Conservation (phyloP, 2,329 filamentous ascomycete species). For the Neofusicoccum sp. region DNA sequence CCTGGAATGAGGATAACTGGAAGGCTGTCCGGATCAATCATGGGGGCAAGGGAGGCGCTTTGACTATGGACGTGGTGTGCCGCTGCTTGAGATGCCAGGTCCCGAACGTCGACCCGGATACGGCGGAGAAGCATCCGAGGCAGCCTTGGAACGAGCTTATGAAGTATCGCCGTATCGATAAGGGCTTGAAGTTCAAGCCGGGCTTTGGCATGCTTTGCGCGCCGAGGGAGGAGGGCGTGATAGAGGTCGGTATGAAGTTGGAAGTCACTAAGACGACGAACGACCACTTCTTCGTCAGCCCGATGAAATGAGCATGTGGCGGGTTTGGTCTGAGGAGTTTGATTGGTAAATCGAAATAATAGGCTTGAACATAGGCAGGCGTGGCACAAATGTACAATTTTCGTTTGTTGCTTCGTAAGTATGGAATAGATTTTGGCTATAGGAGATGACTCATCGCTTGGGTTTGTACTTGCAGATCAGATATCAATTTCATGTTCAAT, state of each 20-base stretch:
- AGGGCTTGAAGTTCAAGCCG: slow-evolving; percentile 62
- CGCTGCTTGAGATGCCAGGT: slow-evolving; percentile 62
- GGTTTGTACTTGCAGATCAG: too few relatives aligned
- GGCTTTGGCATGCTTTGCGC: slow-evolving; percentile 67
- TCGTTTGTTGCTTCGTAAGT: too few relatives aligned
- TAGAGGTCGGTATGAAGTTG: slow-evolving; percentile 59
- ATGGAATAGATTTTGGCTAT: too few relatives aligned
- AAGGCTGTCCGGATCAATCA: slow-evolving; percentile 54
- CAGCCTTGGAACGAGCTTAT: slow-evolving; percentile 64
- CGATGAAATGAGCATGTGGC: too few relatives aligned
- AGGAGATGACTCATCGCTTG: too few relatives aligned
- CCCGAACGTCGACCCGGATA: slow-evolving; percentile 64
- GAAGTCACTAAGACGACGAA: slow-evolving; percentile 58
- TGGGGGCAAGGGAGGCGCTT: slow-evolving; percentile 21
- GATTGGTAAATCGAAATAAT: too few relatives aligned
- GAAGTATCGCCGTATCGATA: slow-evolving; percentile 59
- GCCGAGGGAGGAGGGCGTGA: slow-evolving; percentile 55
- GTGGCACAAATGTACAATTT: too few relatives aligned
- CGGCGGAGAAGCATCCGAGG: slow-evolving; percentile 56
- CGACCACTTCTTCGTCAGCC: slow-evolving; percentile 48
- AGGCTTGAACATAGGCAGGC: too few relatives aligned
- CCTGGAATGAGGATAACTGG: slow-evolving; percentile 65
- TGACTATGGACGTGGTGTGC: slow-evolving; percentile 58
- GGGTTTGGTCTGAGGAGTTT: too few relatives aligned
- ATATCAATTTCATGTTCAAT: too few relatives aligned